A percentile compares a stretch with the other conserved stretches of the same genome.
Conservation (phyloP, 257 asterid genomes). For the Agastache rugosa region DNA sequence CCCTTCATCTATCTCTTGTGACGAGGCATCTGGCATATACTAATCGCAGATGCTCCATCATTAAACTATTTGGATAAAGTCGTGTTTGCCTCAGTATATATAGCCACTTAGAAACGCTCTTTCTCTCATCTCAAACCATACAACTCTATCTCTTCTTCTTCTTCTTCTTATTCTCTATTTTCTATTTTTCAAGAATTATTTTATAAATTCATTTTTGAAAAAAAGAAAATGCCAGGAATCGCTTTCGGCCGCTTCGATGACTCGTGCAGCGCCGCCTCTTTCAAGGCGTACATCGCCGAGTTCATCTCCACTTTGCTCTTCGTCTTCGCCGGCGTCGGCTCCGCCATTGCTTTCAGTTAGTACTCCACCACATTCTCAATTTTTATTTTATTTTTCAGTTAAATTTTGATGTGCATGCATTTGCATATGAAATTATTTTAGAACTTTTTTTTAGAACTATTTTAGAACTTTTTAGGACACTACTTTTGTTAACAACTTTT, state of each 20-base stretch:
- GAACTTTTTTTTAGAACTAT: neutral
- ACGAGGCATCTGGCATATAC: constrained; percentile 38
- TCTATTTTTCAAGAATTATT: constrained; percentile 13
- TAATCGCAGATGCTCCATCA: constrained; percentile 22
- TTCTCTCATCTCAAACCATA: constrained; percentile 33
- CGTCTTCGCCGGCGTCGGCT: constrained; percentile 66
- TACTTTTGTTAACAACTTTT: no score
- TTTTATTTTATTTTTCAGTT: neutral
- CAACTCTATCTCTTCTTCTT: constrained; percentile 1
- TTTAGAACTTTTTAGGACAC: neutral
- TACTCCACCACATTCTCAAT: neutral
- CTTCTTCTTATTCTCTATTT: neutral
- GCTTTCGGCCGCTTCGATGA: constrained; percentile 58
- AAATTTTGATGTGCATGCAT: neutral
- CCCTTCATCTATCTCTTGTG: constrained; percentile 29
- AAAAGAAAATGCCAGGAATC: constrained; percentile 48
- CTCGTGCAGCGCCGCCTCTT: constrained; percentile 51
- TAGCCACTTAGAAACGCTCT: constrained; percentile 36
- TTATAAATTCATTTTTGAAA: neutral
- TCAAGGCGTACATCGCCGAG: constrained; percentile 63
- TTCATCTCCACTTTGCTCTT: constrained; percentile 67
- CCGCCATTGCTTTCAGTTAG: constrained; percentile 65
- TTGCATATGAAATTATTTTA: neutral
- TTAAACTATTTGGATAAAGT: constrained; percentile 16
- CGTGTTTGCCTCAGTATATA: constrained; percentile 32